Conservation (phyloP, 805 yeast genomes). For the Ogataea saltuana region DNA sequence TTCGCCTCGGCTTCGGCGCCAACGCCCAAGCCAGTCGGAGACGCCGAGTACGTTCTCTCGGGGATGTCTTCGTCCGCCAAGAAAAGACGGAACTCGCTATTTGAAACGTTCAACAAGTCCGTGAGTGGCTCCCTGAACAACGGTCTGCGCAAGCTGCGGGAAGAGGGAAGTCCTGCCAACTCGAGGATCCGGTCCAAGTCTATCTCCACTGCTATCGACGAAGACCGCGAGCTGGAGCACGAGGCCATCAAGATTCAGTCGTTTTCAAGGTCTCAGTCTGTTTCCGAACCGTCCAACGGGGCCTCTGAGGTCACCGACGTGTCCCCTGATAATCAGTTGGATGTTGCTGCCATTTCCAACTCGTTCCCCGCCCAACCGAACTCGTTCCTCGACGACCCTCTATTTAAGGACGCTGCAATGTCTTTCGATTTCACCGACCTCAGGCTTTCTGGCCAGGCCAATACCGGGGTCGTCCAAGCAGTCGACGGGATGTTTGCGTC, state of each 20-base stretch:
- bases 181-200: constrained; percentile 20
- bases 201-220: constrained; percentile 15
- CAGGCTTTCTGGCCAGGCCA: constrained; percentile 5
- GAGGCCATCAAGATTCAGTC: constrained; percentile 19
- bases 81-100: constrained; percentile 25
- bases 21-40: constrained; percentile 11
- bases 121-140: constrained; percentile 28
- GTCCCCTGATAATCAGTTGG: too few relatives aligned
- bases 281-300: constrained; percentile 11
- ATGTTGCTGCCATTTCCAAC: not conserved
- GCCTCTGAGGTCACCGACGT: not conserved
- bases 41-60: constrained; percentile 10
- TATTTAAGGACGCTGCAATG: constrained; percentile 11
- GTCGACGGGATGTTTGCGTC: not conserved
- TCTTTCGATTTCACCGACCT: constrained; percentile 8
- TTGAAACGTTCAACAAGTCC: constrained; percentile 31
- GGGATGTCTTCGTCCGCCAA: constrained; percentile 13
- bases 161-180: constrained; percentile 13
- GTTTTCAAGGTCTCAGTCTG: constrained; percentile 25
- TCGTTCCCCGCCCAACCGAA: constrained; percentile 12
- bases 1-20: constrained; percentile 33
- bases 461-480: not conserved
- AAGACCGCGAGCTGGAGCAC: constrained; percentile 19
- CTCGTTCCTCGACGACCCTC: constrained; percentile 15
- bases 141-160: constrained; percentile 28